Evolutionary conservation across 2,329 filamentous ascomycete species (phyloP), one percentile per base, ranked within the genome.

Genomic region (Fusarium dimerum): DNA sequence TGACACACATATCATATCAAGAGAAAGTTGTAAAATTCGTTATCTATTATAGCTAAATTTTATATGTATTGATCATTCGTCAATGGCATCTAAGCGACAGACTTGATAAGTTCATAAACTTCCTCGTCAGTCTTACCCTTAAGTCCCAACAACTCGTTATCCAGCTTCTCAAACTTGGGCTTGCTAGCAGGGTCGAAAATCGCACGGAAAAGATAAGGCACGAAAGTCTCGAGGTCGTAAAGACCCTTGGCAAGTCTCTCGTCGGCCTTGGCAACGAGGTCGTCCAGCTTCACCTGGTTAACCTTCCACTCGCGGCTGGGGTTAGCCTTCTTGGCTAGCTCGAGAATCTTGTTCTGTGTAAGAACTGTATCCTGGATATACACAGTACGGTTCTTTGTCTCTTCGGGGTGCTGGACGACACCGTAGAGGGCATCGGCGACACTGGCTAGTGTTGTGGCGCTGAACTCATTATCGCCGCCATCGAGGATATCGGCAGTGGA

Each of bases 311-410:
- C 43, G 60, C 79, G 77, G 18, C 67, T 62, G 0, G 76, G 77
- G 3, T 76, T 78, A 2, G 71, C 68, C 49, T 78, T 71, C 68
- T 86, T 79, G 2, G 80, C 73, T 1, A 74, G 65, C 1, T 66
- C 73, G 1, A 81, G 54, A 1, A 81, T 52, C 52, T 71, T 66
- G 48, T 73, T 76, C 64, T 83, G 81, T 0, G 77, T 75, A 15
- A 75, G 66, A 5, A 71, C 66, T 10, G 73, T 66, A 26, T 77
- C 74, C 7, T 78, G 65, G n/a, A 82, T 66, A 52, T 72, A 74
- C 3, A 85, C 70, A 3, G 64, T 51, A 5, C 74, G 70, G 62
- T 86, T 84, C 65, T 75, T 76, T 1, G 82, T 85, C 62, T 80
- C 76, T 3, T 78, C 74, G 0, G 73, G 76, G 47, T 83, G 71